These are phyloP conservation scores for Lipomyces spencermartinsiae DNA, from an alignment of 805 yeast genomes.

Conservation along the genomic window DNA sequence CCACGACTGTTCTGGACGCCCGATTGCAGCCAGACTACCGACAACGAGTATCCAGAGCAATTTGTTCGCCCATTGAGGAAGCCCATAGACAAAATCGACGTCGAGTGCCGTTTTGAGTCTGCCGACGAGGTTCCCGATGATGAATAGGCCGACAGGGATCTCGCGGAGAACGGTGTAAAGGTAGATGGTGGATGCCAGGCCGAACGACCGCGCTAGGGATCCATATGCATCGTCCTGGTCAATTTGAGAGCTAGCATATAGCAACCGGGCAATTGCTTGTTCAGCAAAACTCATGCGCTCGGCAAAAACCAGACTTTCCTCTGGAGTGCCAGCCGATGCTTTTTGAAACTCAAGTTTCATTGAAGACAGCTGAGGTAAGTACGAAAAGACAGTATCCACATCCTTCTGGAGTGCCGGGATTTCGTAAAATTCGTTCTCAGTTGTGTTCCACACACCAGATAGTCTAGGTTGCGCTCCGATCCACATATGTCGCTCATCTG, in stretches of 20 bases:
- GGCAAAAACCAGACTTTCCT: too few species aligned
- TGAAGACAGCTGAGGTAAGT: not conserved
- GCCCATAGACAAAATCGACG: not conserved
- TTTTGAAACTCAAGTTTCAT: not conserved
- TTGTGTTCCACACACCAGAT: not conserved
- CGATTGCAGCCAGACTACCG: not conserved
- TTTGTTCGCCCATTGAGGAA: not conserved
- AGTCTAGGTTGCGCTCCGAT: not conserved
- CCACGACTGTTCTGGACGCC: slow-evolving; percentile 2
- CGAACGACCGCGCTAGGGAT: too few species aligned
- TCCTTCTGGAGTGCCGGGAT: not conserved
- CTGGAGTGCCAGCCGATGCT: too few species aligned
- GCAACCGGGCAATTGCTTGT: too few species aligned
- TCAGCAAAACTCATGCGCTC: too few species aligned
- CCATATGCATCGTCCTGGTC: too few species aligned
- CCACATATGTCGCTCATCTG: not conserved
- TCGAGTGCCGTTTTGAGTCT: not conserved
- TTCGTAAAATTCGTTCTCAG: not conserved
- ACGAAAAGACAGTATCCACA: not conserved
- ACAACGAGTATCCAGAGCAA: not conserved
- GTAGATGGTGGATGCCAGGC: too few species aligned
- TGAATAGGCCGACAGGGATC: too few species aligned
- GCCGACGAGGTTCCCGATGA: not conserved
- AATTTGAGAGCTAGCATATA: too few species aligned
- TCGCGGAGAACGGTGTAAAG: too few species aligned